phyloP scores from a whole-genome alignment of 257 asterid genomes.

The Knoxia roxburghii region DNA sequence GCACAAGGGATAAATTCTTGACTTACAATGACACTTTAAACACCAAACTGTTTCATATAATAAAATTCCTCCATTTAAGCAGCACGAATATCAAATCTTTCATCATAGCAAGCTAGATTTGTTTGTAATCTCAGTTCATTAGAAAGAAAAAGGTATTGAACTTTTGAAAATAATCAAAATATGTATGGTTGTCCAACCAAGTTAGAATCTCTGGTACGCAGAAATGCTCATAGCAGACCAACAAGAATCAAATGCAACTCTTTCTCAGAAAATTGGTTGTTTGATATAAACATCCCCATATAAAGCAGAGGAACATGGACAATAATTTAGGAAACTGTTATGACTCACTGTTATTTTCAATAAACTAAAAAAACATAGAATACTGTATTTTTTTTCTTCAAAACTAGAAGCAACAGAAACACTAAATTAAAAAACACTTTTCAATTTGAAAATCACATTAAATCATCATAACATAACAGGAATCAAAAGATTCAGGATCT shows the following conservation, averaged over 20 bases:
- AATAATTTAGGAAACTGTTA: too few species aligned
- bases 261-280: not conserved
- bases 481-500: not conserved
- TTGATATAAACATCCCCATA: not conserved
- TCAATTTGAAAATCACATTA: not conserved
- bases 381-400: not conserved
- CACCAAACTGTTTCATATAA: not conserved
- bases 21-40: not conserved
- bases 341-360: not conserved
- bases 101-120: not conserved
- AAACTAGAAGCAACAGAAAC: not conserved
- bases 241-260: not conserved
- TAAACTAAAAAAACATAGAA: not conserved
- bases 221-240: not conserved
- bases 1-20: not conserved
- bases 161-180: too few species aligned
- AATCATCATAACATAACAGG: not conserved
- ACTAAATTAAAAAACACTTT: not conserved
- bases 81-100: not conserved
- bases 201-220: not conserved
- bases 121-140: not conserved
- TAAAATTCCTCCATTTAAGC: not conserved
- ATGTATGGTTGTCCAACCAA: not conserved
- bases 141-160: too few species aligned
- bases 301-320: not conserved